A percentile compares a stretch with the other conserved stretches of the same genome.
Conservation (phyloP, 2,329 filamentous ascomycete genomes). For the Phoma sp. region DNA sequence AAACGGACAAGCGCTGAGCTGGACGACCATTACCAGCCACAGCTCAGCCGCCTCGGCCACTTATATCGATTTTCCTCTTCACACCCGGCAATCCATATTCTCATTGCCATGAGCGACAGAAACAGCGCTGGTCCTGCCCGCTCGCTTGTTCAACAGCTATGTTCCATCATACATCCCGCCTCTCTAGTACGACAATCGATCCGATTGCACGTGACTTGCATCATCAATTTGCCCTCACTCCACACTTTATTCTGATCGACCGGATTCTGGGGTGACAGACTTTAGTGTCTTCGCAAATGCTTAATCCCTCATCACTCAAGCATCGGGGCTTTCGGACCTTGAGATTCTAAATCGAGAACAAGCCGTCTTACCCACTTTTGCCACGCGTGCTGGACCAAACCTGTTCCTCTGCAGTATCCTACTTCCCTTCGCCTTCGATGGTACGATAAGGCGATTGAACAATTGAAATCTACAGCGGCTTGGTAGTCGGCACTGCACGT, state of each 20-base stretch:
- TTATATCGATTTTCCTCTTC: background rate
- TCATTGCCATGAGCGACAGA: background rate
- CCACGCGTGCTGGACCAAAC: constrained; percentile 3
- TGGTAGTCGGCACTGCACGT: background rate
- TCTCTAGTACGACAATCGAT: background rate
- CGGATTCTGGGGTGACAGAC: constrained; percentile 9
- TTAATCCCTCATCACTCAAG: constrained; percentile 8
- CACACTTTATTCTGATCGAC: constrained; percentile 7
- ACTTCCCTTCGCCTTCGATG: background rate
- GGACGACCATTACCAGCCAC: background rate
- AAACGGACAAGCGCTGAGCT: background rate
- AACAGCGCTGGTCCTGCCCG: background rate
- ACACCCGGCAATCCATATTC: background rate
- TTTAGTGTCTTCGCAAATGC: constrained; percentile 5
- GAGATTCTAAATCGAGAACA: constrained; percentile 3
- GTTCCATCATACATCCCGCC: background rate
- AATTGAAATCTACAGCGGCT: background rate
- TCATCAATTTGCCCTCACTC: background rate
- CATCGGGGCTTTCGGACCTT: background rate
- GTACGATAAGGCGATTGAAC: too few species aligned
- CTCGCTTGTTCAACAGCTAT: background rate
- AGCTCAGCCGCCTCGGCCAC: background rate
- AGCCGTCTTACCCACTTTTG: constrained; percentile 7
- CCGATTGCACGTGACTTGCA: constrained; percentile 7
- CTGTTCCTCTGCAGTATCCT: background rate